phyloP scores from a whole-genome alignment of 352 stramenopile species.

The Globisporangium irregulare region DNA sequence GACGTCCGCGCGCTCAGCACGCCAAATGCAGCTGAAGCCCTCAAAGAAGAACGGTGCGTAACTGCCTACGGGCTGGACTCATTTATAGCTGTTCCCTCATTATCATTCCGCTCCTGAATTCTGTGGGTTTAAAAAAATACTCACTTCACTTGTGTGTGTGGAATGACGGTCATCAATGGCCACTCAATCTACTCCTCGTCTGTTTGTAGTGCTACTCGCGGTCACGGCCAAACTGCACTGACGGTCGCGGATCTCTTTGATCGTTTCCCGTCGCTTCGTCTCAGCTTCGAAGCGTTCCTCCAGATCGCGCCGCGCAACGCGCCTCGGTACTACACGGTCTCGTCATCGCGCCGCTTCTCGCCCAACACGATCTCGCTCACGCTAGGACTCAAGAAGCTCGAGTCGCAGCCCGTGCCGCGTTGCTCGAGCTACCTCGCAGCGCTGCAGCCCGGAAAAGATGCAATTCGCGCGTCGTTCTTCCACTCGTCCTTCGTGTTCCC shows the following conservation, averaged over 20 bases:
- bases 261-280: constrained; percentile 54
- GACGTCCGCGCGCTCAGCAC: constrained; percentile 46
- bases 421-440: constrained; percentile 74
- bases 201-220: background rate
- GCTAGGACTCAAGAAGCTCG: constrained; percentile 56
- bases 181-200: background rate
- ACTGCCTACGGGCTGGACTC: background rate
- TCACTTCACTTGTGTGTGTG: background rate
- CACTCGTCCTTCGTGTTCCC: constrained; percentile 79
- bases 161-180: constrained; percentile 1
- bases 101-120: constrained; percentile 9
- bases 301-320: constrained; percentile 63
- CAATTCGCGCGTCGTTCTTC: constrained; percentile 62
- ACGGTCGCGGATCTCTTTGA: constrained; percentile 69
- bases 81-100: background rate
- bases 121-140: background rate
- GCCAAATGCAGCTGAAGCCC: constrained; percentile 40
- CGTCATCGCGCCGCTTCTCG: constrained; percentile 62
- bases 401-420: constrained; percentile 49
- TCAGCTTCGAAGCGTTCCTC: constrained; percentile 67
- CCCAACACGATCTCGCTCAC: constrained; percentile 67
- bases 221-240: background rate
- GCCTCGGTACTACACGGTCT: constrained; percentile 81
- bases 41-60: constrained; percentile 41
- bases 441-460: constrained; percentile 37